These are phyloP conservation scores for Candida tetrigidarum DNA, from an alignment of 1,139 yeast genomes.

Conservation along the genomic window DNA sequence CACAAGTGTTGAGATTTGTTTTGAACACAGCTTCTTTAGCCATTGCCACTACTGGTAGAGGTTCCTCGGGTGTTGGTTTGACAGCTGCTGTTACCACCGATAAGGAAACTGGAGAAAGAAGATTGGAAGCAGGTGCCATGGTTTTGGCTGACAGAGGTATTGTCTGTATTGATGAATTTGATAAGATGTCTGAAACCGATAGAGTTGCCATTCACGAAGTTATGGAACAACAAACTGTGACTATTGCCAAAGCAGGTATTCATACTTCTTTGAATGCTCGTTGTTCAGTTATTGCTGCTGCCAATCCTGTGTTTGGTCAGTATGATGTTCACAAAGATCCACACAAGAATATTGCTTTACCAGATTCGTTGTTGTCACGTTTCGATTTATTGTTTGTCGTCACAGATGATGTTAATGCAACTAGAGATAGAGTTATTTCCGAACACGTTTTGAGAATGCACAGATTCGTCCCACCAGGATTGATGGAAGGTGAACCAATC, in stretches of 20 bases:
- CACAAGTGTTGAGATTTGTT: constrained; percentile 93
- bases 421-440: constrained; percentile 82
- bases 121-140: constrained; percentile 99
- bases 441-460: constrained; percentile 97
- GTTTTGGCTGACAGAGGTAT: constrained; percentile 97
- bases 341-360: constrained; percentile 93
- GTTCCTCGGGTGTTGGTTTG: constrained; percentile 99
- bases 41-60: constrained; percentile 98
- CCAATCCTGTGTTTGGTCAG: constrained; percentile 97
- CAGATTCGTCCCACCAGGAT: constrained; percentile 86
- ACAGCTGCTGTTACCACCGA: constrained; percentile 99
- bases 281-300: constrained; percentile 98
- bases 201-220: constrained; percentile 99
- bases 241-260: constrained; percentile 98
- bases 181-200: constrained; percentile 96
- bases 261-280: constrained; percentile 97
- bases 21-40: constrained; percentile 94
- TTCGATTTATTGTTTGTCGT: constrained; percentile 95
- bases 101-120: constrained; percentile 95
- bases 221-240: constrained; percentile 99
- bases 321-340: constrained; percentile 97
- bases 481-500: constrained; percentile 92
- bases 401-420: constrained; percentile 91
- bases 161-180: constrained; percentile 98
- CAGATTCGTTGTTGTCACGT: constrained; percentile 96